A percentile compares a stretch with the other conserved stretches of the same genome.
Conservation (phyloP, 1,139 yeast species). For the Hyphopichia burtonii region DNA sequence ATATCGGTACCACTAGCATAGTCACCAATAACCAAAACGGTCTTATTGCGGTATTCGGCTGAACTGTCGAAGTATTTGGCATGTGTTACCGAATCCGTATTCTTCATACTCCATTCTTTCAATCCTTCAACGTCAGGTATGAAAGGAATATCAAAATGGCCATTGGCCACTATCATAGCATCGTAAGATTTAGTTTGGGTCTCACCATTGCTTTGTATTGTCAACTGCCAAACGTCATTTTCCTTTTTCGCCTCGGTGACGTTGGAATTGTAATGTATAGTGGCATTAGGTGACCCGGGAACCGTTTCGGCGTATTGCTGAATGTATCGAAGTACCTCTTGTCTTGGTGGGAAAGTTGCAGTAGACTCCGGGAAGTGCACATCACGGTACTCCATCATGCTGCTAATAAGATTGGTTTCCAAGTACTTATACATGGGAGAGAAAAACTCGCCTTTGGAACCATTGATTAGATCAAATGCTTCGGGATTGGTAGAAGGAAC, state of each 20-base stretch:
- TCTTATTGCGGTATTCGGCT: slow-evolving; percentile 27
- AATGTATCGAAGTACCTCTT: slow-evolving; percentile 38
- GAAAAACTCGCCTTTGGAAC: slow-evolving; percentile 12
- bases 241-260: slow-evolving; percentile 17
- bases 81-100: slow-evolving; percentile 38
- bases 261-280: slow-evolving; percentile 16
- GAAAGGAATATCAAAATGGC: slow-evolving; percentile 47
- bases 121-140: slow-evolving; percentile 46
- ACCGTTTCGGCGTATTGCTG: slow-evolving; percentile 31
- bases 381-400: slow-evolving; percentile 43
- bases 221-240: slow-evolving; percentile 11
- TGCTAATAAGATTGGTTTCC: slow-evolving; percentile 46
- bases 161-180: slow-evolving; percentile 47
- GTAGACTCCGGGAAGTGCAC: slow-evolving; percentile 31
- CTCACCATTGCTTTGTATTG: neutral
- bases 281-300: slow-evolving; percentile 21
- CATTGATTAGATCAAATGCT: slow-evolving; percentile 9
- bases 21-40: slow-evolving; percentile 49
- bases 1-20: slow-evolving; percentile 49
- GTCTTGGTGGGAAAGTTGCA: slow-evolving; percentile 35
- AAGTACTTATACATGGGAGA: slow-evolving; percentile 49
- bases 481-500: slow-evolving; percentile 23
- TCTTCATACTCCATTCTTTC: slow-evolving; percentile 30
- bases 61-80: slow-evolving; percentile 43
- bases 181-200: slow-evolving; percentile 28